These are phyloP conservation scores for Aquilaria agallochum DNA, from an alignment of 441 rosid species.

Conservation along the genomic window DNA sequence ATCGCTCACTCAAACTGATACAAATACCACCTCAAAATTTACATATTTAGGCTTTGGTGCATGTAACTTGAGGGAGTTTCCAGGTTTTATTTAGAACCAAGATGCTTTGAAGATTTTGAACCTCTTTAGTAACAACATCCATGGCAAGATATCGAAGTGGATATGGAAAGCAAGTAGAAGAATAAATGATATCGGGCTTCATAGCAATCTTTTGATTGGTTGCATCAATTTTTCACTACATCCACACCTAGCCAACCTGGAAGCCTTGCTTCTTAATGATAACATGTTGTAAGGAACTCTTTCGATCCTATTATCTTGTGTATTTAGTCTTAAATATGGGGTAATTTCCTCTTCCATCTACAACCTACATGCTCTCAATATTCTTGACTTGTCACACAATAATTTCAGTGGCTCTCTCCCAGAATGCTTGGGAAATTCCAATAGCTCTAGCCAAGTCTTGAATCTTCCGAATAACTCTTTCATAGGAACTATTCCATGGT, in stretches of 20 bases:
- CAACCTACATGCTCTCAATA: background rate
- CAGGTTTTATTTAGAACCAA: constrained; percentile 1
- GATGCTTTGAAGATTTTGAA: constrained; percentile 9
- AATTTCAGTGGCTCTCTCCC: constrained; percentile 21
- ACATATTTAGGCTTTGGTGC: background rate
- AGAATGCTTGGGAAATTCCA: constrained; percentile 11
- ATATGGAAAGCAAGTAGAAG: background rate
- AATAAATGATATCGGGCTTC: background rate
- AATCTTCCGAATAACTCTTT: constrained; percentile 6
- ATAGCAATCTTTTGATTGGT: constrained; percentile 1
- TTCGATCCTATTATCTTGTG: constrained; percentile 14
- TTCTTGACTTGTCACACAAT: constrained; percentile 18
- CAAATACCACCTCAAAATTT: background rate
- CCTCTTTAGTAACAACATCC: constrained; percentile 1
- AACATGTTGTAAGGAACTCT: constrained; percentile 18
- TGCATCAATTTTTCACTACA: background rate
- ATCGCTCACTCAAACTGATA: background rate
- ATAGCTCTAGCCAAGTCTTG: background rate
- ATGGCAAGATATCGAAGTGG: constrained; percentile 9
- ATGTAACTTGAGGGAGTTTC: constrained; percentile 22
- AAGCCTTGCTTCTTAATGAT: background rate
- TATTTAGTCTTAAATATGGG: constrained; percentile 16
- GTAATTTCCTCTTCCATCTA: constrained; percentile 24
- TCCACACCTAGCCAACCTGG: constrained; percentile 14
- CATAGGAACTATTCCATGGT: constrained; percentile 1